Base-by-base conservation (phyloP, 2,329 filamentous ascomycete genomes). In the Ustulina deusta region DNA sequence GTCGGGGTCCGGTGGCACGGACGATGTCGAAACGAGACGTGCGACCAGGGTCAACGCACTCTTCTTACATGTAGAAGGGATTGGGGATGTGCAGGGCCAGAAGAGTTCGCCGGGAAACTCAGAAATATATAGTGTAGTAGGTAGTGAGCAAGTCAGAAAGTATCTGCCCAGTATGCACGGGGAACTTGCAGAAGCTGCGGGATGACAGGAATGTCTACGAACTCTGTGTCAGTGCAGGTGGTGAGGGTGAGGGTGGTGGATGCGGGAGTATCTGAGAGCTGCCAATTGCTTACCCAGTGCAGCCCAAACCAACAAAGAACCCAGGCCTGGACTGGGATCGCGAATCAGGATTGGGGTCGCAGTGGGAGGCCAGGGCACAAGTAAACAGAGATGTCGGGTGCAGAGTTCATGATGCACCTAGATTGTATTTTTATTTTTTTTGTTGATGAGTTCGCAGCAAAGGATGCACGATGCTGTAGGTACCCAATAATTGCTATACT, bases 341-440 rank as follows among this genome's bases (percentile, higher is more conserved):
- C 40, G 22, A n/a, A 51, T 4, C 54, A 27, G 15, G 13, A 27
- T 52, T 40, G 44, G 27, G 17, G 63, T 3, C 49, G 13, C 3
- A 4, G 17, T 49, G 27, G 36, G 29, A 57, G 54, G 34, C 13
- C 42, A 48, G 38, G 25, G 25, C n/a, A 44, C 6, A 36, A 36
- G 36, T 40, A 27, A 32, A 49, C 15, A 22, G 40, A 55, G 46
- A 59, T 15, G 46, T n/a, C n/a, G n/a, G n/a, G n/a, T n/a, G n/a
- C n/a, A n/a, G n/a, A 36, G 32, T 32, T 55, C 65, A 67, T 63
- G 60, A 49, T 63, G 55, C 44, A n/a, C n/a, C n/a, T n/a, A 54
- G 55, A 49, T n/a, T 42, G 15, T n/a, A 22, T 6, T 57, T 40
- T 38, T 46, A n/a, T n/a, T 27, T 36, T 38, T 10, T 54, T 61